Evolutionary conservation across 2,329 filamentous ascomycete genomes (phyloP).

Genomic region (Venturia effusa): DNA sequence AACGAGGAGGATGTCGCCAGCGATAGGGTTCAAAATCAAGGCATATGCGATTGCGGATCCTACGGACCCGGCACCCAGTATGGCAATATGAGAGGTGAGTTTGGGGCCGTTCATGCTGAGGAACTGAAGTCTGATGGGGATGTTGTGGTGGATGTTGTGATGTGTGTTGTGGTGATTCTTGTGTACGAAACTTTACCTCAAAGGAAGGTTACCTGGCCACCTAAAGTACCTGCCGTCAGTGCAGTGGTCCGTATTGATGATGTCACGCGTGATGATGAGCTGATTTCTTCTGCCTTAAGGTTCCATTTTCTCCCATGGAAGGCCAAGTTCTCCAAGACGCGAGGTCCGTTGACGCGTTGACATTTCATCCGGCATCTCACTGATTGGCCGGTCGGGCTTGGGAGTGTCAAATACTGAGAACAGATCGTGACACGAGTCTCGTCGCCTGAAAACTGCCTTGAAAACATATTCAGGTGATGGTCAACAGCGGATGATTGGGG

Average conservation of each 20-base stretch:
- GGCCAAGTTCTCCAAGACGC: not conserved
- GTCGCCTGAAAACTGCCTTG: not conserved
- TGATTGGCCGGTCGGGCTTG: not conserved
- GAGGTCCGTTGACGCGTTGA: not conserved
- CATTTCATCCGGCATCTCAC: not conserved
- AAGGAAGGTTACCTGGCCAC: too few relatives aligned
- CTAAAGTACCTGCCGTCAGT: too few relatives aligned
- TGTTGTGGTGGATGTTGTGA: not conserved
- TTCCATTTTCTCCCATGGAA: not conserved
- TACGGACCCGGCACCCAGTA: slow-evolving; percentile 42
- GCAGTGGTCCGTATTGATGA: too few relatives aligned
- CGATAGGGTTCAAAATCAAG: slow-evolving; percentile 40
- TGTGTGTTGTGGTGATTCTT: not conserved
- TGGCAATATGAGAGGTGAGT: slow-evolving; percentile 33
- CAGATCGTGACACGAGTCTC: not conserved
- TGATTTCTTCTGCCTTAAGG: not conserved
- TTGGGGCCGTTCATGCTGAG: slow-evolving; percentile 11
- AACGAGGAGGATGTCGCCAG: slow-evolving; percentile 42
- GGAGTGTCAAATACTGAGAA: not conserved
- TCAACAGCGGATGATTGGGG: not conserved
- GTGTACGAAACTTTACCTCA: too few relatives aligned
- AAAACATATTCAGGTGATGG: not conserved
- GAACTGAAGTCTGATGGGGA: too few relatives aligned
- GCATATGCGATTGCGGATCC: slow-evolving; percentile 41
- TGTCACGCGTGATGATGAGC: not conserved